phyloP scores from a whole-genome alignment of 495 filamentous ascomycete genomes.

The Pyronema omphalodes region DNA sequence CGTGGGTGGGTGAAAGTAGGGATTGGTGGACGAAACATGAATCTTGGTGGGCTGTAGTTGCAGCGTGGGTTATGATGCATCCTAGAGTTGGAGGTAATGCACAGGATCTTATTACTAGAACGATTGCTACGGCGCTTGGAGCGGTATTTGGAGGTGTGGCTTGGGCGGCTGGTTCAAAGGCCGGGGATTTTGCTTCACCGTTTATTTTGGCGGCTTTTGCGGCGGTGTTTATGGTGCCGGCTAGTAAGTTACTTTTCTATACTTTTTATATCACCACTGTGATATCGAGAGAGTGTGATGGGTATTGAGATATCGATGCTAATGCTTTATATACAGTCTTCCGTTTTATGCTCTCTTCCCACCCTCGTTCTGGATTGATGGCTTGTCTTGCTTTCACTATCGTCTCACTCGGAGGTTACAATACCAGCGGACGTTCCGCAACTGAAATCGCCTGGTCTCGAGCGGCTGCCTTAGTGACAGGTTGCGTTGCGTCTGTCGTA shows the following conservation, averaged over 20 bases:
- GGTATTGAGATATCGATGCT: background rate
- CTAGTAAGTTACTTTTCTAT: constrained; percentile 11
- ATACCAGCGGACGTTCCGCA: constrained; percentile 20
- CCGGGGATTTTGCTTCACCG: constrained; percentile 15
- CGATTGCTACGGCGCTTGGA: constrained; percentile 30
- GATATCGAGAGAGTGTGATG: background rate
- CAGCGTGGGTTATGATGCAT: constrained; percentile 41
- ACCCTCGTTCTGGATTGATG: constrained; percentile 35
- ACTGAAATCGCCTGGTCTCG: constrained; percentile 31
- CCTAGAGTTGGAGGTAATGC: constrained; percentile 39
- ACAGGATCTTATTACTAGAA: constrained; percentile 34
- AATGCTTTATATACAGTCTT: constrained; percentile 25
- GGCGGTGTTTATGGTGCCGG: constrained; percentile 36
- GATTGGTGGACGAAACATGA: constrained; percentile 37
- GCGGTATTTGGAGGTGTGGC: constrained; percentile 37
- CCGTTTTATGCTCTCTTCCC: constrained; percentile 36
- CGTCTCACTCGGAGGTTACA: constrained; percentile 32
- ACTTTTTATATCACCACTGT: background rate
- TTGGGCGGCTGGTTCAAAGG: constrained; percentile 32
- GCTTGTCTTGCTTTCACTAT: constrained; percentile 39
- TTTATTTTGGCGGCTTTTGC: constrained; percentile 40
- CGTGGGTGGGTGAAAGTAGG: constrained; percentile 30
- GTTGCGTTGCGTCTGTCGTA: constrained; percentile 32
- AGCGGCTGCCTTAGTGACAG: constrained; percentile 33
- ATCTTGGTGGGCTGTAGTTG: constrained; percentile 39